Percentiles rank a stretch among this genome's conserved stretches.
Evolutionary conservation across 176 grass and related monocot genomes (phyloP).

Genomic region (Oryza rufipogon): DNA sequence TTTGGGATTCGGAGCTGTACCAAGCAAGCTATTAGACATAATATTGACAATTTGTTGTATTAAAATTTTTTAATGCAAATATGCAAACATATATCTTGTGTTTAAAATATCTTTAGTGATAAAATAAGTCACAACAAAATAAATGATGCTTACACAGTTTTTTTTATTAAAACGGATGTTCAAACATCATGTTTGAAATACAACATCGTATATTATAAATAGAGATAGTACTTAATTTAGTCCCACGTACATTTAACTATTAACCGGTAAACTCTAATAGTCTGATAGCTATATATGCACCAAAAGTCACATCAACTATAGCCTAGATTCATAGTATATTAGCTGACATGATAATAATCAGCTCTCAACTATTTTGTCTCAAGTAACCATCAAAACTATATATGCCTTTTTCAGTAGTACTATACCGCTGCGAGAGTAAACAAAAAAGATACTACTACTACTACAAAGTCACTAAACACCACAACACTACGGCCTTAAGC

Average conservation of each 20-base stretch:
- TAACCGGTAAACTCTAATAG: not conserved
- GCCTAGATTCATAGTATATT: not conserved
- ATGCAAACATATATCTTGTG: too few relatives aligned
- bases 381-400: not conserved
- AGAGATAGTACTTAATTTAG: too few relatives aligned
- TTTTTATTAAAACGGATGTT: too few relatives aligned
- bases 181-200: too few relatives aligned
- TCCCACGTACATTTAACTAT: not conserved
- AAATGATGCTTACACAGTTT: too few relatives aligned
- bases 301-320: not conserved
- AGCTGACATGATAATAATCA: not conserved
- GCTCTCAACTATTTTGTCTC: not conserved
- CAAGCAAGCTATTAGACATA: too few relatives aligned
- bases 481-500: not conserved
- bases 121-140: too few relatives aligned
- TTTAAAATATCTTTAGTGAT: too few relatives aligned
- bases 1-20: too few relatives aligned
- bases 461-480: not conserved
- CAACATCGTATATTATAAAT: too few relatives aligned
- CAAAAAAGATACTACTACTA: not conserved
- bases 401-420: not conserved
- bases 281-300: not conserved
- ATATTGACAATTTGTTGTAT: too few relatives aligned
- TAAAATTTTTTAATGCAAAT: too few relatives aligned
- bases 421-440: not conserved